Base-by-base conservation (phyloP, 2,329 filamentous ascomycete species). In the Juglanconis sp. region DNA sequence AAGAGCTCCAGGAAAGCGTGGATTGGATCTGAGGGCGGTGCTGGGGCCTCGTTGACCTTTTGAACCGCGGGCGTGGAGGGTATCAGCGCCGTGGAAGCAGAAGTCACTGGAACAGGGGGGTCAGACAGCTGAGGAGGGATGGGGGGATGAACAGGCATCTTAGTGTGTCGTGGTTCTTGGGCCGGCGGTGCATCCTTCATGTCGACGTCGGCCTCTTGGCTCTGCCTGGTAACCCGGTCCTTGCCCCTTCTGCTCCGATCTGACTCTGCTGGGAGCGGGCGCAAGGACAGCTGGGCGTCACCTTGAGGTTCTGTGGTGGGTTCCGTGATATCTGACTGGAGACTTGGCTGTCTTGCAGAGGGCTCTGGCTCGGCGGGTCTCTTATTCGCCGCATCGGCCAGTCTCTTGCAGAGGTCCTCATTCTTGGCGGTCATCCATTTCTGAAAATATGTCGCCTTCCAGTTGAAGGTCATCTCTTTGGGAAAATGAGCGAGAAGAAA, bases 401-500 rank as follows among this genome's bases (percentile, higher is more conserved):
- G 34, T 48, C 57, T 59, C 17, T 53, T 24, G n/a, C n/a, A 46
- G 0, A 7, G 10, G 34, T 50, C 54, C 59, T 36, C 50, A 17
- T 59, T 30, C 13, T 17, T 52, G 58, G 75, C 63, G 2, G 68
- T 72, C 49, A 87, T 68, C 79, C 80, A 84, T 31, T 75, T 75
- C 61, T 79, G 75, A 62, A 87, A 82, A 5, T 68, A 68, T 0
- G 81, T 84, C 3, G 65, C 55, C 8, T 65, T 64, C 81, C 81
- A 84, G 40, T 75, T 70, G 32, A 78, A 69, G 0, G 68, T 65
- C 4, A 64, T 60, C 31, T 77, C 77, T 53, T 78, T 78, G 1
- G 74, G 67, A 51, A 84, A 81, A 59, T 86, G 83, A 4, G 76
- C 74, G 11, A 84, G 73, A 2, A 87, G 70, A 62, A 85, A 85